These are phyloP conservation scores for Neurospora sp. DNA, from an alignment of 2,329 filamentous ascomycete genomes.

Conservation along the genomic window DNA sequence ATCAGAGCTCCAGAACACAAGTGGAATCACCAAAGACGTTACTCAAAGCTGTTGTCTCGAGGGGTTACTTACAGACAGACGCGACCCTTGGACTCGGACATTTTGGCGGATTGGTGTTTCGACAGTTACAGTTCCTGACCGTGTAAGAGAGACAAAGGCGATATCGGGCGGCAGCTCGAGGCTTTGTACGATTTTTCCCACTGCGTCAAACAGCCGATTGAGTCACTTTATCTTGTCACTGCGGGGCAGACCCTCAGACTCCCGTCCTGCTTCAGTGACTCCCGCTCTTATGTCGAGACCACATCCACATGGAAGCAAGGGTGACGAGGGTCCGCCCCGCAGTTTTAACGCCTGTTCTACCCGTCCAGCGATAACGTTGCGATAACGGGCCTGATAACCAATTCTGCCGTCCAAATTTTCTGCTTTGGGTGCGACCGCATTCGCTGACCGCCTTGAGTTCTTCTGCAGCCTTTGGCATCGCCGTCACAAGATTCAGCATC, in stretches of 20 bases:
- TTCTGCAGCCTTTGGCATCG: neutral
- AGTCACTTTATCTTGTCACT: neutral
- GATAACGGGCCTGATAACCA: neutral
- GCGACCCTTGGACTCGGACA: constrained; percentile 23
- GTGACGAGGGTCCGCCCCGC: neutral
- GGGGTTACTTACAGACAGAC: constrained; percentile 22
- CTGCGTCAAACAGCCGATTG: neutral
- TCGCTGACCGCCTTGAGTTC: constrained; percentile 5
- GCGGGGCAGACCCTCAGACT: neutral
- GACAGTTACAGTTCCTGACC: neutral
- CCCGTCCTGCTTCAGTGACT: neutral
- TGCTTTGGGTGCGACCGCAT: neutral
- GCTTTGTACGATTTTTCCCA: neutral
- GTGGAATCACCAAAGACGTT: neutral
- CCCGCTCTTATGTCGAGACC: no score
- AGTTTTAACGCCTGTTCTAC: neutral
- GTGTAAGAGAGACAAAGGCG: neutral
- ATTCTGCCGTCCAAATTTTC: constrained; percentile 10
- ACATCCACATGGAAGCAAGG: neutral
- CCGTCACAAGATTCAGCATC: neutral
- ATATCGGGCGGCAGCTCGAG: constrained; percentile 2
- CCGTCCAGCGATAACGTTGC: neutral
- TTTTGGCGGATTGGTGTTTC: neutral
- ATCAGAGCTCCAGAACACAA: neutral
- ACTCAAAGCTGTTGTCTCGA: neutral